Evolutionary conservation across 352 stramenopile species (phyloP), one percentile per base, ranked within the genome.

Genomic region (Phytophthora brassicae): DNA sequence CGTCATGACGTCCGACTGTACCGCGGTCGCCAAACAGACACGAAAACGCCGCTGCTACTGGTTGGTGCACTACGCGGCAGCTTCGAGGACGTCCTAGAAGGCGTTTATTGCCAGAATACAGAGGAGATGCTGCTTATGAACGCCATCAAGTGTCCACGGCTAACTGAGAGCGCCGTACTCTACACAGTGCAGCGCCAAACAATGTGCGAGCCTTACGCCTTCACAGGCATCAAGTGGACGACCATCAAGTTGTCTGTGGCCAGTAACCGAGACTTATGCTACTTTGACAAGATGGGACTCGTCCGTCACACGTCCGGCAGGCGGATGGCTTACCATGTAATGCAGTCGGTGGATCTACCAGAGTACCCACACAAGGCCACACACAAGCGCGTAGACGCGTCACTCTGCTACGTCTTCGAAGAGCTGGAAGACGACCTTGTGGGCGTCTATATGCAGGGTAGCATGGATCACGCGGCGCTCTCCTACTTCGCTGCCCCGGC

Each of bases 21-120:
- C 45, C 72, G 67, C 20, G 70, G 65, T 8, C 75, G 70, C 14
- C 38, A 54, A 3, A 36, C 53, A n/a, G n/a, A n/a, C n/a, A n/a
- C n/a, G n/a, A n/a, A 53, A 2, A 58, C 48, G 1, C 60, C 74
- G 16, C 36, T 84, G 29, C 36, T 74, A 4, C 69, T 63, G 29
- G 45, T 80, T 13, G 73, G 72, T 8, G 64, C 70, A 17, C 47
- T 82, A 20, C 52, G 65, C 6, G 70, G 66, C 7, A 68, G 60
- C 38, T 75, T 85, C 28, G 70, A 85, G 24, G 76, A 81, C 43
- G 67, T 82, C 43, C 74, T 85, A 54, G 74, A 76, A 22, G 76
- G 68, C 0, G 19, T 82, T 7, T 72, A 82, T 53, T 68, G 64
- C 44, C 52, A 72, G 12, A 70, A 60, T n/a, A 79, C 72, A 11